These are phyloP conservation scores for Aspergillus sclerotioniger DNA, from an alignment of 495 filamentous ascomycete genomes.

Conservation along the genomic window DNA sequence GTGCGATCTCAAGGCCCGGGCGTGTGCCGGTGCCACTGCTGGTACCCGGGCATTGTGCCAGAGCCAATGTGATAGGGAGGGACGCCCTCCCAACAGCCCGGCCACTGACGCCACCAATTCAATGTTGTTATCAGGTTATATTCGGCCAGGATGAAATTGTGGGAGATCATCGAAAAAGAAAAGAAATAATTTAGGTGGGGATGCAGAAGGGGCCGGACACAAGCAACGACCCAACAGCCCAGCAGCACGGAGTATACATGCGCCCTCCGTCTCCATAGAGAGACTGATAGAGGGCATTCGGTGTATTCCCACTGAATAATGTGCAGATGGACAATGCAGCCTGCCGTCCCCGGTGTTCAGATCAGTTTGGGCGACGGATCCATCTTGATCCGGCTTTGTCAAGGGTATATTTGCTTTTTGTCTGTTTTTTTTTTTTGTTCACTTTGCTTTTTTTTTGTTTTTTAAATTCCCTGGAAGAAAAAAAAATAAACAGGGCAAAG, in stretches of 20 bases:
- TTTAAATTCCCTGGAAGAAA: background rate
- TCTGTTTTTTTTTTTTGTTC: background rate
- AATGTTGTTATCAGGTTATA: slow-evolving; percentile 1
- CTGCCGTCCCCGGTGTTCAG: slow-evolving; percentile 14
- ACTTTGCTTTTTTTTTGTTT: slow-evolving; percentile 3
- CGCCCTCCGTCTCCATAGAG: slow-evolving; percentile 1
- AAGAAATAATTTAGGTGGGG: slow-evolving; percentile 9
- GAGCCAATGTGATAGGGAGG: slow-evolving; percentile 12
- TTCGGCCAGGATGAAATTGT: slow-evolving; percentile 1
- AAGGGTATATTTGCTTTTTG: slow-evolving; percentile 1
- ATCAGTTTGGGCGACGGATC: slow-evolving; percentile 3
- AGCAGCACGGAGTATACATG: slow-evolving; percentile 4
- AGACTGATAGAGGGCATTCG: slow-evolving; percentile 7
- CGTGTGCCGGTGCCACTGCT: slow-evolving; percentile 10
- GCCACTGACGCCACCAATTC: background rate
- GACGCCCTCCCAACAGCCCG: background rate
- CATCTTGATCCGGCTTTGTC: background rate
- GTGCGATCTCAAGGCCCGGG: slow-evolving; percentile 13
- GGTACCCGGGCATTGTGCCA: slow-evolving; percentile 9
- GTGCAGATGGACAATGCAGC: slow-evolving; percentile 10
- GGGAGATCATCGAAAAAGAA: slow-evolving; percentile 5
- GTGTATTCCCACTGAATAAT: slow-evolving; percentile 12
- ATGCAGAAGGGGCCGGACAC: slow-evolving; percentile 3
- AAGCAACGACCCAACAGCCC: no score
- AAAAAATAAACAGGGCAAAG: slow-evolving; percentile 4